phyloP scores from a whole-genome alignment of 2,329 filamentous ascomycete genomes.

The Fusarium cyanostomum region DNA sequence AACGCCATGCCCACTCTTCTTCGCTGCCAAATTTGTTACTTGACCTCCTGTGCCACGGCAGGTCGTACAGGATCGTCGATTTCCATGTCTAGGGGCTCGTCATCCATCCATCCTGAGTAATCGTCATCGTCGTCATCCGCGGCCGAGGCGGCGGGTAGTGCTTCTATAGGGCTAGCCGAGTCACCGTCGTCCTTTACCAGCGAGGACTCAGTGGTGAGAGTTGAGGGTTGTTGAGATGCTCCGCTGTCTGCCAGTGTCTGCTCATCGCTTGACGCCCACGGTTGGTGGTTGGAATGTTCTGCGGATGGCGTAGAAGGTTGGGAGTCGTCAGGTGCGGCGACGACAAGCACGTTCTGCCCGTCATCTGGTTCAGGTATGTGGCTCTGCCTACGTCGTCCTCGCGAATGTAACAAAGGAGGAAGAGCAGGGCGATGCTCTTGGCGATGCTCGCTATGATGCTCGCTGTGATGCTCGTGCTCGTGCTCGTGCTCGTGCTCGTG shows the following conservation, averaged over 20 bases:
- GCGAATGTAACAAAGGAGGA: constrained; percentile 47
- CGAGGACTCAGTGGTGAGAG: constrained; percentile 17
- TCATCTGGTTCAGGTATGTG: constrained; percentile 49
- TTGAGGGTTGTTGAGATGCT: constrained; percentile 21
- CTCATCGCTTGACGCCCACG: constrained; percentile 30
- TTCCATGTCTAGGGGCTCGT: constrained; percentile 43
- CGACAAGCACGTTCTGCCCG: constrained; percentile 68
- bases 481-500: constrained; percentile 41
- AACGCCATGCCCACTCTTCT: constrained; percentile 22
- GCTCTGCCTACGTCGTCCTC: constrained; percentile 50
- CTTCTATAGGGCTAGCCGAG: constrained; percentile 11
- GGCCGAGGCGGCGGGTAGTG: constrained; percentile 27
- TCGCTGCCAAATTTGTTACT: constrained; percentile 18
- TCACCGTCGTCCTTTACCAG: constrained; percentile 17
- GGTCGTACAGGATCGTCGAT: constrained; percentile 28
- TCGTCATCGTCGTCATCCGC: constrained; percentile 47
- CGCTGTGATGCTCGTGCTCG: constrained; percentile 25
- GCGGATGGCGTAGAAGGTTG: constrained; percentile 62
- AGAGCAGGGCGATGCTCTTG: constrained; percentile 4
- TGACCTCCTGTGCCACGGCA: constrained; percentile 34
- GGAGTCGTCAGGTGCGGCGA: constrained; percentile 72
- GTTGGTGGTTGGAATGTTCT: constrained; percentile 45
- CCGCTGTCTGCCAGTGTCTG: constrained; percentile 26
- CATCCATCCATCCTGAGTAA: constrained; percentile 51
- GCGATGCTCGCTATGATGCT: constrained; percentile 14